A percentile compares a stretch with the other conserved stretches of the same genome.
Evolutionary conservation across 2,329 filamentous ascomycete species (phyloP).

Genomic region (Bipolaris cookei): DNA sequence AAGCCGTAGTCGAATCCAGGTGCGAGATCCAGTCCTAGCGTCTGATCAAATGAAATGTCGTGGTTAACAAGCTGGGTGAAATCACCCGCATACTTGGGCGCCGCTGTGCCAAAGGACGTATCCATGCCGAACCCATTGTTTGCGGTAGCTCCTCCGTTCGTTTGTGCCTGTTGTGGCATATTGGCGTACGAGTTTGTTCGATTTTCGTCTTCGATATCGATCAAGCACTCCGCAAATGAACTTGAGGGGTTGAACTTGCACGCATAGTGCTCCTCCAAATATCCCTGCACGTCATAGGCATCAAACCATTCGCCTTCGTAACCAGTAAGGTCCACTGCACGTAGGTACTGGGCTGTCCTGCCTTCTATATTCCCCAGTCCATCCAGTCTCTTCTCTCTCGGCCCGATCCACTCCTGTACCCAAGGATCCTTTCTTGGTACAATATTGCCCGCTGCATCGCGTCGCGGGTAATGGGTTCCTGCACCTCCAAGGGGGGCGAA

Average conservation of each 20-base stretch:
- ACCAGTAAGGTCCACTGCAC: constrained; percentile 61
- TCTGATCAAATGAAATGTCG: constrained; percentile 39
- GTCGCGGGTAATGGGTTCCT: constrained; percentile 66
- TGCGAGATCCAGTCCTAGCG: constrained; percentile 44
- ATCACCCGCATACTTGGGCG: constrained; percentile 8
- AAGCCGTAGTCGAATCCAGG: constrained; percentile 34
- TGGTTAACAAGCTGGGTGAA: constrained; percentile 22
- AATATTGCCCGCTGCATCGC: constrained; percentile 48
- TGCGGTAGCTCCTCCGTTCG: background rate
- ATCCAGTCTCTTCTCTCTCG: constrained; percentile 39
- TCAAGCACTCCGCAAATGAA: constrained; percentile 62
- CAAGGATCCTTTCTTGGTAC: constrained; percentile 40
- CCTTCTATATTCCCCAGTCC: constrained; percentile 22
- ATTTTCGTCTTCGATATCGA: constrained; percentile 35
- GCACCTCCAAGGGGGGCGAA: constrained; percentile 71
- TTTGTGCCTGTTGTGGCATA: background rate
- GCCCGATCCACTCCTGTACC: constrained; percentile 43
- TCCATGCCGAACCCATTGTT: constrained; percentile 32
- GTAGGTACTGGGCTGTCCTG: constrained; percentile 29
- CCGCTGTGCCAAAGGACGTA: constrained; percentile 22
- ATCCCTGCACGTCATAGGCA: constrained; percentile 75
- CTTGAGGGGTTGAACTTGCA: constrained; percentile 66
- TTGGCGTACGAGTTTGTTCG: constrained; percentile 4
- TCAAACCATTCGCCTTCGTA: constrained; percentile 81
- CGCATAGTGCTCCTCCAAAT: constrained; percentile 66